Percentiles rank a stretch among this genome's conserved stretches.
These are phyloP conservation scores for Beauveria varroae DNA, from an alignment of 2,329 filamentous ascomycete species.

Conservation along the genomic window DNA sequence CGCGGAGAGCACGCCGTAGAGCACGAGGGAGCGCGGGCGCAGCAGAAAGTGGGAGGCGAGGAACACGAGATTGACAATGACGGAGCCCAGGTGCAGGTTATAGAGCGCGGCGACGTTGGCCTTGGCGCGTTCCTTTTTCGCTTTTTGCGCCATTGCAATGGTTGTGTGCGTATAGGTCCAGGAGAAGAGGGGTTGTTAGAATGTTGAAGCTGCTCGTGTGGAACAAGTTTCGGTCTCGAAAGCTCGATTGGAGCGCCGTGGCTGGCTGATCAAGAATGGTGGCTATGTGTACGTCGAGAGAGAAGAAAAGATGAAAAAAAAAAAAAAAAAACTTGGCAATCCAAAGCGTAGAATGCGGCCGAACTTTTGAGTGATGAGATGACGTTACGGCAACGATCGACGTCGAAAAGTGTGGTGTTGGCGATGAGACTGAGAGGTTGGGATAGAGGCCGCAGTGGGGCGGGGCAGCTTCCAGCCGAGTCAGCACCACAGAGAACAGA, in stretches of 20 bases:
- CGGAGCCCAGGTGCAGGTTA: conserved; percentile 71
- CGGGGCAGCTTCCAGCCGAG: neutral
- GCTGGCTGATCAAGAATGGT: neutral
- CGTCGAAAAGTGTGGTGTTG: neutral
- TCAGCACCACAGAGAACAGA: no score
- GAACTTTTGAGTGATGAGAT: neutral
- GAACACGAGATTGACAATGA: conserved; percentile 66
- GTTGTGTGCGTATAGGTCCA: no score
- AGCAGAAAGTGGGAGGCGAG: conserved; percentile 61
- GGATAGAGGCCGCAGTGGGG: neutral
- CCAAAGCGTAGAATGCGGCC: neutral
- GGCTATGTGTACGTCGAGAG: neutral
- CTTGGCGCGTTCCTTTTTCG: conserved; percentile 61
- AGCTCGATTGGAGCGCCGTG: neutral
- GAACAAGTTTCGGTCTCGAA: neutral
- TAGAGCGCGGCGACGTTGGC: conserved; percentile 71
- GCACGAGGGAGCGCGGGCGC: conserved; percentile 45
- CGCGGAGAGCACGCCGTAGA: conserved; percentile 64
- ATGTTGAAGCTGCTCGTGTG: neutral
- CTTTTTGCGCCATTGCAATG: conserved; percentile 50
- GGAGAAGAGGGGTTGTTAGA: no score
- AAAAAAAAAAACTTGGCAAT: neutral
- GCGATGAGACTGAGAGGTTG: neutral
- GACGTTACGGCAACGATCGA: neutral
- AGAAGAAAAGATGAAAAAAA: no score